Percentiles rank a stretch among this genome's conserved stretches.
phyloP scores from a whole-genome alignment of 1,139 yeast species.

The Ashbya aceris region DNA sequence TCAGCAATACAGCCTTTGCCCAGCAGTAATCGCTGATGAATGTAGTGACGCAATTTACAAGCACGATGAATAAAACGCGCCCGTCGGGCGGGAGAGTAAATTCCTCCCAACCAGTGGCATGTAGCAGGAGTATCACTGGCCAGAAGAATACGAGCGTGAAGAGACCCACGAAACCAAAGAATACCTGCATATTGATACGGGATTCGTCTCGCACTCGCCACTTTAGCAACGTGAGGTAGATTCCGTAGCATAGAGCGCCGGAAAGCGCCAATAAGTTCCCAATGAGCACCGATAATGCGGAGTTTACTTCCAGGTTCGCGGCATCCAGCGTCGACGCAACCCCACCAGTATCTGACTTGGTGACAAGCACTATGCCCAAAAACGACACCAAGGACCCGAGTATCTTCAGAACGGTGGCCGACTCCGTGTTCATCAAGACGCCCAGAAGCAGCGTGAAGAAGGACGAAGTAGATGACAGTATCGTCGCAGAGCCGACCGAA shows the following conservation, averaged over 20 bases:
- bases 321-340: constrained; percentile 10
- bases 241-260: constrained; percentile 82
- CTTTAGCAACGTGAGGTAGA: constrained; percentile 82
- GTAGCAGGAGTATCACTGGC: constrained; percentile 68
- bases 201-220: constrained; percentile 62
- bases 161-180: constrained; percentile 90
- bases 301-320: constrained; percentile 11
- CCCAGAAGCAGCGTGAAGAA: constrained; percentile 89
- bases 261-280: constrained; percentile 76
- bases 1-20: constrained; percentile 89
- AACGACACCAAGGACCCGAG: constrained; percentile 64
- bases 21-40: constrained; percentile 86
- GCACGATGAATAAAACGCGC: constrained; percentile 45
- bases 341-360: constrained; percentile 41
- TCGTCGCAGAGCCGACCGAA: constrained; percentile 88
- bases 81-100: constrained; percentile 59
- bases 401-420: constrained; percentile 54
- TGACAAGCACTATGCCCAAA: constrained; percentile 69
- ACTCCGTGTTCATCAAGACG: constrained; percentile 59
- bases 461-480: constrained; percentile 81
- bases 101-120: constrained; percentile 53
- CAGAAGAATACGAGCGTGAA: constrained; percentile 68
- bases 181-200: constrained; percentile 70
- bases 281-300: constrained; percentile 35
- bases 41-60: constrained; percentile 64